phyloP scores from a whole-genome alignment of 1,139 yeast genomes.

The Diutina neorugosa region DNA sequence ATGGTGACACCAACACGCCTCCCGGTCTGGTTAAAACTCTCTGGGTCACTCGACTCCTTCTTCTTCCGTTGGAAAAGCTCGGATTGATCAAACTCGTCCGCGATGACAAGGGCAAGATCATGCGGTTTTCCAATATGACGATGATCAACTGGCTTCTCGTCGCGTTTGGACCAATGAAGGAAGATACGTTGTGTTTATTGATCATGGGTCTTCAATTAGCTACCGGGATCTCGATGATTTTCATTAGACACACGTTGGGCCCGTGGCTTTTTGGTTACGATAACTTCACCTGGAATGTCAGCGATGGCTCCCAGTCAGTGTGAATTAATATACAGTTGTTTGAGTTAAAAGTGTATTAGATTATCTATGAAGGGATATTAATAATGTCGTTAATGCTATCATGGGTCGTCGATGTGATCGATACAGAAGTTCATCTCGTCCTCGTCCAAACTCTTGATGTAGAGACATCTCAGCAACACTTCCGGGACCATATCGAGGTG shows the following conservation, averaged over 20 bases:
- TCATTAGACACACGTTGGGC: slow-evolving; percentile 74
- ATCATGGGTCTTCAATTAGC: slow-evolving; percentile 51
- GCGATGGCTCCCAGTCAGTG: slow-evolving; percentile 14
- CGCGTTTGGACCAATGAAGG: slow-evolving; percentile 83
- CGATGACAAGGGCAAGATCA: slow-evolving; percentile 20
- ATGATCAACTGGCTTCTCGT: slow-evolving; percentile 73
- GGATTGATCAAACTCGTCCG: slow-evolving; percentile 35
- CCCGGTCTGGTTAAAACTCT: neutral
- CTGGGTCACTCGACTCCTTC: slow-evolving; percentile 8
- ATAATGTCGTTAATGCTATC: neutral
- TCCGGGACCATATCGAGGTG: slow-evolving; percentile 35
- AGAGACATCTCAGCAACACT: slow-evolving; percentile 69
- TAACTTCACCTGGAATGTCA: slow-evolving; percentile 46
- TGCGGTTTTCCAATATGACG: slow-evolving; percentile 70
- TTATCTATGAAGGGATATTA: neutral
- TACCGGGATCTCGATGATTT: slow-evolving; percentile 55
- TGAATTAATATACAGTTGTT: too few relatives aligned
- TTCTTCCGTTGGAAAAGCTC: slow-evolving; percentile 6
- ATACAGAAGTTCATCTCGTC: slow-evolving; percentile 53
- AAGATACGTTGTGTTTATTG: slow-evolving; percentile 54
- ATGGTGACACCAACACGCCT: neutral
- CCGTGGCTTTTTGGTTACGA: slow-evolving; percentile 84
- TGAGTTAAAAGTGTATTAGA: neutral
- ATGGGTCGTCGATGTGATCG: neutral
- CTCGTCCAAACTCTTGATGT: slow-evolving; percentile 63